Base-by-base conservation (phyloP, 306 rosid genomes). In the Casuarina equisetifolia region DNA sequence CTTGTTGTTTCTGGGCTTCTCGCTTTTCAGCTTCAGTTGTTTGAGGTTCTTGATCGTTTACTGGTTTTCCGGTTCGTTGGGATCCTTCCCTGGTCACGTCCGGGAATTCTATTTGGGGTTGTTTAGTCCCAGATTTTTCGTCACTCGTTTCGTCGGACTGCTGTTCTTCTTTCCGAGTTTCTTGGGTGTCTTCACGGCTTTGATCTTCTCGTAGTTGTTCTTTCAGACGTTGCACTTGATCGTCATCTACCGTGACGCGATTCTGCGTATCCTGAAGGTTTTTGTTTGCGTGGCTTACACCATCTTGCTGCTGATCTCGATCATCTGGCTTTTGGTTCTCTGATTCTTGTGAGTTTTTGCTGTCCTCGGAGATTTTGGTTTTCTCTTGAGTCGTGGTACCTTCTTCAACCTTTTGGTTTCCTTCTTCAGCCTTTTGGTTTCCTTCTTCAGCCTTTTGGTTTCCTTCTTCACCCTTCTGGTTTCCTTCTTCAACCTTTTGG, bases 111-210 rank as follows among this genome's bases (percentile, higher is more conserved):
- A 74, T 81, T n/a, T 68, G 54, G 12, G 55, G 73, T 77, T 76
- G 70, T 62, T 61, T 78, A 9, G 13, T 68, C n/a, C 53, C 86
- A 0, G 86, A 85, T 51, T 80, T 88, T 57, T 85, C 91, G 32
- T 86, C 85, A 39, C 25, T 81, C 84, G 17, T 83, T 77, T 39
- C 35, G 5, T 16, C 32, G 20, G 64, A 36, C 38, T 87, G 74
- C 66, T 88, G 75, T 78, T 80, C 82, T 45, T 69, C 85, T 3
- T 64, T 72, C 72, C 76, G 44, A 35, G 76, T 12, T 70, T 78
- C 81, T 40, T 45, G 70, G 49, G 69, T 3, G 20, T 46, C 61
- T 49, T 72, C 59, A 17, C 50, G 72, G 17, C 5, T 85, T 67
- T 67, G 35, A n/a, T 67, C 71, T 67, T 67, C 71, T 8, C 48